Percentiles rank a stretch among this genome's conserved stretches.
Conservation (phyloP, 2,329 filamentous ascomycete genomes). For the Colletotrichum sidae region DNA sequence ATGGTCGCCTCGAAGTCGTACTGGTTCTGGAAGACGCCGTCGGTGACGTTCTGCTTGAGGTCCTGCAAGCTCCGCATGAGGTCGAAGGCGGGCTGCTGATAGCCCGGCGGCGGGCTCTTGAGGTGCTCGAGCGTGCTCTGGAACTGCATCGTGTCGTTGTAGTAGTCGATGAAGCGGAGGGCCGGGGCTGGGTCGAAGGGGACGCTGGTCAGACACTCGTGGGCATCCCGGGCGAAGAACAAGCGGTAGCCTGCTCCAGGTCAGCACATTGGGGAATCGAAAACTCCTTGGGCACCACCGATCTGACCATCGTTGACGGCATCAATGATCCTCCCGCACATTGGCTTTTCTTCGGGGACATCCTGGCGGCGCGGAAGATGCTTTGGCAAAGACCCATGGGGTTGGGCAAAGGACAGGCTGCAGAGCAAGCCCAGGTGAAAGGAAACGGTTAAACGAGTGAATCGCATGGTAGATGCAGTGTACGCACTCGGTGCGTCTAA, state of each 20-base stretch:
- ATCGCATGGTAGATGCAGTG: too few relatives aligned
- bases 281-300: not conserved
- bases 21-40: conserved; percentile 21
- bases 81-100: conserved; percentile 28
- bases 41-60: conserved; percentile 17
- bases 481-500: not conserved
- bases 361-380: conserved; percentile 12
- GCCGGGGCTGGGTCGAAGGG: conserved; percentile 25
- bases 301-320: conserved; percentile 16
- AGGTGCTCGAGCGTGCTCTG: conserved; percentile 24
- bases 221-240: conserved; percentile 17
- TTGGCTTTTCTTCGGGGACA: conserved; percentile 1
- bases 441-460: not conserved
- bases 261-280: not conserved
- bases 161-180: conserved; percentile 31
- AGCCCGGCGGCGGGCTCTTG: conserved; percentile 23
- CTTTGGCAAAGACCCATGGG: not conserved
- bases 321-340: conserved; percentile 21
- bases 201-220: conserved; percentile 23
- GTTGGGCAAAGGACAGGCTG: conserved; percentile 4
- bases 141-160: conserved; percentile 33
- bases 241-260: conserved; percentile 9
- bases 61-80: conserved; percentile 7
- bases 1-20: conserved; percentile 24
- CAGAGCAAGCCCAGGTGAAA: not conserved